A percentile compares a stretch with the other conserved stretches of the same genome.
Conservation (phyloP, 345 rosid species). For the Psidium guajava region DNA sequence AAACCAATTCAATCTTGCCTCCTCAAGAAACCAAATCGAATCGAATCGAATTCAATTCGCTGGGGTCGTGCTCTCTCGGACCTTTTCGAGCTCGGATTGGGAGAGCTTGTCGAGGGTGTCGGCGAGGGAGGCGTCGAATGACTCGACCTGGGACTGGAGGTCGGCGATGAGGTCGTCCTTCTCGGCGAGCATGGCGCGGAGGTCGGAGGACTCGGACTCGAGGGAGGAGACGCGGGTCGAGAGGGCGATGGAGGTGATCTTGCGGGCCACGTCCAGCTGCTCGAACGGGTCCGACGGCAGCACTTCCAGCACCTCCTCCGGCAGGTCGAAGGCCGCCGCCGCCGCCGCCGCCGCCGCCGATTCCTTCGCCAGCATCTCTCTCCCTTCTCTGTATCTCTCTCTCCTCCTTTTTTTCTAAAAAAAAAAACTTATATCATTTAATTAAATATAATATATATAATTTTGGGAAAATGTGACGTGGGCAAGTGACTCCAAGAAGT, state of each 20-base stretch:
- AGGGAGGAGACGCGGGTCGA: conserved; percentile 76
- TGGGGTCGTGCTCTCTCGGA: background rate
- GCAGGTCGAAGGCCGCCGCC: conserved; percentile 52
- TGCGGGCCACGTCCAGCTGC: conserved; percentile 95
- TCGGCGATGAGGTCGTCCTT: conserved; percentile 54
- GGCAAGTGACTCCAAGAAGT: background rate
- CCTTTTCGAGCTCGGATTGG: conserved; percentile 55
- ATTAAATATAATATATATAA: too few species aligned
- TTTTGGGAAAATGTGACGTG: background rate
- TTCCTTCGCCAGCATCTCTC: conserved; percentile 28
- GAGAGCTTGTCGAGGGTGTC: conserved; percentile 50
- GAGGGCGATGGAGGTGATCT: conserved; percentile 91
- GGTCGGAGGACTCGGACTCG: conserved; percentile 62
- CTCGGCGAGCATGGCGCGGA: conserved; percentile 42
- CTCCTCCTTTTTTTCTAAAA: background rate
- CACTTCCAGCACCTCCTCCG: conserved; percentile 56
- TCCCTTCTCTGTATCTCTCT: background rate
- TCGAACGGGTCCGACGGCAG: conserved; percentile 92
- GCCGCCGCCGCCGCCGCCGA: conserved; percentile 5
- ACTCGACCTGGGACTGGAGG: conserved; percentile 50
- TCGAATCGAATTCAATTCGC: too few species aligned
- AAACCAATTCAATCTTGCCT: background rate
- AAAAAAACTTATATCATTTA: too few species aligned
- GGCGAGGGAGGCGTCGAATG: conserved; percentile 62
- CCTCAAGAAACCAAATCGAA: background rate